These are phyloP conservation scores for Phanerochaete carnosa DNA, from an alignment of 768 basidiomycete species.

Conservation along the genomic window DNA sequence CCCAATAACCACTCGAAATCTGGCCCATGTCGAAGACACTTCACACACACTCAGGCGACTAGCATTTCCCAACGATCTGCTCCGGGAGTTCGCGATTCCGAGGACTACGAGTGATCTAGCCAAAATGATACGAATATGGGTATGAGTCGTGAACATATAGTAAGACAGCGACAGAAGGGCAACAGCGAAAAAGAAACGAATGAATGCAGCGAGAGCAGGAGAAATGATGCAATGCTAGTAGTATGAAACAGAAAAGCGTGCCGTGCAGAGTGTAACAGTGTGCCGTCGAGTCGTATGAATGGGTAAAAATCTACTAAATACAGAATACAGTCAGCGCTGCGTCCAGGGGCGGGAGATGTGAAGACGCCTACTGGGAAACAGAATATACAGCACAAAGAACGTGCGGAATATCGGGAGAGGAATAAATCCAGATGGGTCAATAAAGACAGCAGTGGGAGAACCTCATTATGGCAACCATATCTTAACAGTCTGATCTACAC, in stretches of 20 bases:
- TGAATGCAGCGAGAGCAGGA: constrained; percentile 16
- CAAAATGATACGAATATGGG: constrained; percentile 12
- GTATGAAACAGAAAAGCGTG: constrained; percentile 12
- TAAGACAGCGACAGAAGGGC: constrained; percentile 8
- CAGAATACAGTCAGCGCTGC: background rate
- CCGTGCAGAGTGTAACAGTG: constrained; percentile 8
- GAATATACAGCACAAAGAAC: constrained; percentile 13
- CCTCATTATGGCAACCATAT: constrained; percentile 54
- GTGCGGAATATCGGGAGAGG: constrained; percentile 10
- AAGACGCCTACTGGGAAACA: constrained; percentile 3
- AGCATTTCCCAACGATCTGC: background rate
- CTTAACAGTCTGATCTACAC: constrained; percentile 65
- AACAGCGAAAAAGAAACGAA: constrained; percentile 9
- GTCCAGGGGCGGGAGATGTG: too few relatives aligned
- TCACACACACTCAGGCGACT: background rate
- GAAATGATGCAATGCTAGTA: constrained; percentile 10
- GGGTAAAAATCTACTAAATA: constrained; percentile 8
- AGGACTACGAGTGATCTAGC: constrained; percentile 9
- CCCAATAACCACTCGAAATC: background rate
- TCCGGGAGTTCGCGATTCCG: background rate
- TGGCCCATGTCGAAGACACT: background rate
- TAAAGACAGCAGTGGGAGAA: constrained; percentile 6
- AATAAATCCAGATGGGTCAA: constrained; percentile 14
- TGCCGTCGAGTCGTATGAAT: constrained; percentile 10
- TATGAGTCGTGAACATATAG: constrained; percentile 10